Conservation (phyloP, 768 basidiomycete genomes). For the Phlegmacium glaucopus region DNA sequence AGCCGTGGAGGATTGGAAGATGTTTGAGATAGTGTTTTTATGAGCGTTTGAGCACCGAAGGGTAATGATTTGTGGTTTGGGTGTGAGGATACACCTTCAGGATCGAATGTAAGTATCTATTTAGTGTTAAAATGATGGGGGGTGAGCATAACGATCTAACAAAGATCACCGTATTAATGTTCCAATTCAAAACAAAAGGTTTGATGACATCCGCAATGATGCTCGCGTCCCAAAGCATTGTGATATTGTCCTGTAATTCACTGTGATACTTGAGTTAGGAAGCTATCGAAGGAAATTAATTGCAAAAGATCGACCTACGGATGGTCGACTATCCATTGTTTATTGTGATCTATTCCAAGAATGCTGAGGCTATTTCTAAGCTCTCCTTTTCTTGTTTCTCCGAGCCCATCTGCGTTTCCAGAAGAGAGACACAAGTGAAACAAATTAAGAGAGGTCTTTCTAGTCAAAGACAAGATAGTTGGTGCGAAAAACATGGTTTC, state of each 20-base stretch:
- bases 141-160: neutral
- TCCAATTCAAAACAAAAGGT: constrained; percentile 53
- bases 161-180: constrained; percentile 58
- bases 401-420: constrained; percentile 80
- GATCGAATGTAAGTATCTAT: constrained; percentile 87
- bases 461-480: constrained; percentile 59
- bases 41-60: constrained; percentile 47
- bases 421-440: constrained; percentile 63
- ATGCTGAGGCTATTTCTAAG: constrained; percentile 59
- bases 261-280: constrained; percentile 25
- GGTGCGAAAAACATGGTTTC: constrained; percentile 95
- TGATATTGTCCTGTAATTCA: constrained; percentile 73
- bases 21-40: constrained; percentile 20
- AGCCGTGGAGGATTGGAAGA: constrained; percentile 32
- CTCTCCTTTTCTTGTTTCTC: constrained; percentile 55
- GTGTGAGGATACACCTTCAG: constrained; percentile 72
- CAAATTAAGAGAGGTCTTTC: constrained; percentile 13
- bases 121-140: neutral
- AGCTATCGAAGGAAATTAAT: neutral
- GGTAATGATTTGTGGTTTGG: constrained; percentile 82
- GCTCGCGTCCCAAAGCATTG: constrained; percentile 56
- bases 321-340: constrained; percentile 63
- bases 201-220: constrained; percentile 56
- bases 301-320: constrained; percentile 50
- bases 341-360: constrained; percentile 55